A percentile compares a stretch with the other conserved stretches of the same genome.
These are phyloP conservation scores for Rhododendron mucronatum DNA, from an alignment of 148 eudicot species.

Conservation along the genomic window DNA sequence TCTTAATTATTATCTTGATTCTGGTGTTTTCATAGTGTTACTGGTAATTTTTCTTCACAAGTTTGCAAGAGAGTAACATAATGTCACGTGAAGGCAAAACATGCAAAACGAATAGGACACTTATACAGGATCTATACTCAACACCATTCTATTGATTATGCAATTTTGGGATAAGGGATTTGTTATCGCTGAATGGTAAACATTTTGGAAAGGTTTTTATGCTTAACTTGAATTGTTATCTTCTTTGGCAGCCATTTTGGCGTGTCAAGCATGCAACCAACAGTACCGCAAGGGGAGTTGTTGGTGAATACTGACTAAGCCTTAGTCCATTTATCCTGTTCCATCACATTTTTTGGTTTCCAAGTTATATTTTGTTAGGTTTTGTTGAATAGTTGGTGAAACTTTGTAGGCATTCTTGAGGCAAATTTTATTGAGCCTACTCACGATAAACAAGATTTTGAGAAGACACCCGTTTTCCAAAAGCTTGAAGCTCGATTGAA, in stretches of 20 bases:
- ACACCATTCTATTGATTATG: neutral
- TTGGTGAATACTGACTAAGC: conserved; percentile 31
- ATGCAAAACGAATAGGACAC: neutral
- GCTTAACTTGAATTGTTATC: conserved; percentile 7
- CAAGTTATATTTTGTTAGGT: neutral
- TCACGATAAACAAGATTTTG: conserved; percentile 65
- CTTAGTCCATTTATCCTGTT: neutral
- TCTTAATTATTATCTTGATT: too few species aligned
- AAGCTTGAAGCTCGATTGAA: conserved; percentile 57
- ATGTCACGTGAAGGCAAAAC: neutral
- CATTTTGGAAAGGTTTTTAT: neutral
- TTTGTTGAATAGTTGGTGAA: neutral
- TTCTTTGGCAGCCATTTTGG: conserved; percentile 55
- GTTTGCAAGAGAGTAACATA: neutral
- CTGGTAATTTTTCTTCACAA: neutral
- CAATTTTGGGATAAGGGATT: neutral
- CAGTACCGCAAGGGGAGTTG: conserved; percentile 55
- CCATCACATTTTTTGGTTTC: neutral
- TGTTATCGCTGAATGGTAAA: neutral
- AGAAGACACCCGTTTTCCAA: conserved; percentile 55
- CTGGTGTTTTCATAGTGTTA: neutral
- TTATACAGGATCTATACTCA: neutral
- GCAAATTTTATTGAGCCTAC: conserved; percentile 59
- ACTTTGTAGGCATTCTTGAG: conserved; percentile 46
- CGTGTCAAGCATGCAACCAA: conserved; percentile 22